A percentile compares a stretch with the other conserved stretches of the same genome.
These are phyloP conservation scores for Wallacemonas sp. DNA, from an alignment of 208 protist species.

Conservation along the genomic window DNA sequence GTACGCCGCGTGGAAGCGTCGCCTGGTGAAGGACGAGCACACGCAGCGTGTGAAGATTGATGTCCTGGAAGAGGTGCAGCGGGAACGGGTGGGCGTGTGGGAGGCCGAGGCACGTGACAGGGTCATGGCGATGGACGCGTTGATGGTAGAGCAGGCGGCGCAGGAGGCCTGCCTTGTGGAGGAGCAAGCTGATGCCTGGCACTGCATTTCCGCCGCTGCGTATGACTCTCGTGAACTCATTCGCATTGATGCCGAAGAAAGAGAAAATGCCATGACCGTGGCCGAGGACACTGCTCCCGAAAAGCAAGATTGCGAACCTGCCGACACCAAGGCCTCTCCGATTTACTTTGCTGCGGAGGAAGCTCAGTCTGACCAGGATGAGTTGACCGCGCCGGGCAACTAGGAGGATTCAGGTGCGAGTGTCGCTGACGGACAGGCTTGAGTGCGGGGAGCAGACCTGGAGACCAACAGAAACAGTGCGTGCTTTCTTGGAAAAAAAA, in stretches of 20 bases:
- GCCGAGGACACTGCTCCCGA: background rate
- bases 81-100: conserved; percentile 19
- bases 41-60: conserved; percentile 14
- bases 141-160: background rate
- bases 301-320: no score
- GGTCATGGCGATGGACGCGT: background rate
- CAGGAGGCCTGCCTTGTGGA: background rate
- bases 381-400: no score
- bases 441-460: no score
- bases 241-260: conserved; percentile 4
- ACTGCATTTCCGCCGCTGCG: conserved; percentile 1
- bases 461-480: no score
- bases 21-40: conserved; percentile 34
- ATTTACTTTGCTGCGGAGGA: no score
- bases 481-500: no score
- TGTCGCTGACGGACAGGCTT: no score
- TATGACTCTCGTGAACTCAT: conserved; percentile 6
- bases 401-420: no score
- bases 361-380: no score
- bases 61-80: conserved; percentile 17
- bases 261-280: background rate
- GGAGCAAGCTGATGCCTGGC: background rate
- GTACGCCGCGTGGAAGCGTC: background rate
- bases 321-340: no score
- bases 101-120: background rate